These are phyloP conservation scores for Datisca glomerata DNA, from an alignment of 306 rosid genomes.

Conservation along the genomic window DNA sequence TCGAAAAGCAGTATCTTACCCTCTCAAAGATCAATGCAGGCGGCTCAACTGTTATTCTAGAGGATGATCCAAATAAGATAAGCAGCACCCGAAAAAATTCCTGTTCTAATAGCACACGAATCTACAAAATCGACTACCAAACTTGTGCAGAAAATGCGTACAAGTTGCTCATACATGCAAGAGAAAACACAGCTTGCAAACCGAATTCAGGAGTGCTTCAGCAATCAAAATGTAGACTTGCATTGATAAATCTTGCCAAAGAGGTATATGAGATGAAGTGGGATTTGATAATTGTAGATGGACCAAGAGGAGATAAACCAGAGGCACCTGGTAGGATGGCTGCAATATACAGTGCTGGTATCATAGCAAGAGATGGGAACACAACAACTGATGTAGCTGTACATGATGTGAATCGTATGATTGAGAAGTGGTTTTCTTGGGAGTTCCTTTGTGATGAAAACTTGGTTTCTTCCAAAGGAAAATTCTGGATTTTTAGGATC, in stretches of 20 bases:
- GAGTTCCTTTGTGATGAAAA: constrained; percentile 87
- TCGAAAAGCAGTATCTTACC: constrained; percentile 45
- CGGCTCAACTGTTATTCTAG: constrained; percentile 69
- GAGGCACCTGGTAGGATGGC: constrained; percentile 82
- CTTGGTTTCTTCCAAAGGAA: constrained; percentile 64
- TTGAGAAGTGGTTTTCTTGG: constrained; percentile 94
- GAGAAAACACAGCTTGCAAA: constrained; percentile 39
- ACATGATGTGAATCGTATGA: constrained; percentile 61
- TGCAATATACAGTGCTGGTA: constrained; percentile 56
- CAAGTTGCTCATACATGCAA: constrained; percentile 57
- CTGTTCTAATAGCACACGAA: constrained; percentile 37
- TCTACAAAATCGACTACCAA: constrained; percentile 39
- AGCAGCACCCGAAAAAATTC: constrained; percentile 22
- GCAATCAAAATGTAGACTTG: constrained; percentile 61
- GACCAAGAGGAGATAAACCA: constrained; percentile 53
- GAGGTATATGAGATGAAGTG: constrained; percentile 55
- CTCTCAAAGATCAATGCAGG: constrained; percentile 58
- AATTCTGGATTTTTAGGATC: constrained; percentile 73
- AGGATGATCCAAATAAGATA: constrained; percentile 35
- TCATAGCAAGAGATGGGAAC: constrained; percentile 60
- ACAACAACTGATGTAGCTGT: constrained; percentile 55
- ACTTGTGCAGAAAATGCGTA: constrained; percentile 58
- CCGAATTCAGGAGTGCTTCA: constrained; percentile 32
- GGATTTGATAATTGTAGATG: constrained; percentile 78
- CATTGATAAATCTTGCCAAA: constrained; percentile 54